These are phyloP conservation scores for Chrysanthemum makinoi DNA, from an alignment of 129 eudicot species.

Conservation along the genomic window DNA sequence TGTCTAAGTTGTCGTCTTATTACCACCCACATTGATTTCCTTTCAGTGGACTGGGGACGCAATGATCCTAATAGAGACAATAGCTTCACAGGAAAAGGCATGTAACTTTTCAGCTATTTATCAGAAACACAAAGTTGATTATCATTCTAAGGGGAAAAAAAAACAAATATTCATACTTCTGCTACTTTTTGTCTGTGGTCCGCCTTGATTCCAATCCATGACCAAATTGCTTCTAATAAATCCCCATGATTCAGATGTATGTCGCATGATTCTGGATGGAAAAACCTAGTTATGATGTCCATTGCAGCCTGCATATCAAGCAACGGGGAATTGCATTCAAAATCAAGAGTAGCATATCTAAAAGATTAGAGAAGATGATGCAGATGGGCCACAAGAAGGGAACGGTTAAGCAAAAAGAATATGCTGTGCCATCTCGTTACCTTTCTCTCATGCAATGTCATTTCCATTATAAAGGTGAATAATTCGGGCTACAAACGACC, in stretches of 20 bases:
- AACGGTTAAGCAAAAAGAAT: background rate
- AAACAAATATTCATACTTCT: conserved; percentile 47
- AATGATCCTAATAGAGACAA: conserved; percentile 75
- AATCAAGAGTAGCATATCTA: conserved; percentile 2
- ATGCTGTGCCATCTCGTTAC: too few species aligned
- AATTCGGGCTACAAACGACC: too few species aligned
- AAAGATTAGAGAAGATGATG: conserved; percentile 14
- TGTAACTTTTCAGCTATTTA: conserved; percentile 20
- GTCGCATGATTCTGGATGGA: conserved; percentile 80
- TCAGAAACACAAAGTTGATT: background rate
- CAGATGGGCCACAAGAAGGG: background rate
- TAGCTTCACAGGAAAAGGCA: conserved; percentile 52
- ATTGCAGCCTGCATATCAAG: conserved; percentile 60
- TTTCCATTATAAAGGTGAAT: too few species aligned
- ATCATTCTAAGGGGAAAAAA: background rate
- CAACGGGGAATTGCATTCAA: conserved; percentile 7
- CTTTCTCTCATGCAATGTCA: too few species aligned
- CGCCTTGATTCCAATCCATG: conserved; percentile 78
- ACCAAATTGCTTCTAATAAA: conserved; percentile 89
- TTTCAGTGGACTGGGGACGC: conserved; percentile 85
- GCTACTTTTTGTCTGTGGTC: conserved; percentile 85
- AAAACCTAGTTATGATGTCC: conserved; percentile 59
- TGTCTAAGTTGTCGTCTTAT: conserved; percentile 90
- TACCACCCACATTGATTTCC: conserved; percentile 91
- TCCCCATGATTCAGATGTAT: conserved; percentile 87